These are phyloP conservation scores for Populus hybrid DNA, from an alignment of 441 rosid species.

Conservation along the genomic window DNA sequence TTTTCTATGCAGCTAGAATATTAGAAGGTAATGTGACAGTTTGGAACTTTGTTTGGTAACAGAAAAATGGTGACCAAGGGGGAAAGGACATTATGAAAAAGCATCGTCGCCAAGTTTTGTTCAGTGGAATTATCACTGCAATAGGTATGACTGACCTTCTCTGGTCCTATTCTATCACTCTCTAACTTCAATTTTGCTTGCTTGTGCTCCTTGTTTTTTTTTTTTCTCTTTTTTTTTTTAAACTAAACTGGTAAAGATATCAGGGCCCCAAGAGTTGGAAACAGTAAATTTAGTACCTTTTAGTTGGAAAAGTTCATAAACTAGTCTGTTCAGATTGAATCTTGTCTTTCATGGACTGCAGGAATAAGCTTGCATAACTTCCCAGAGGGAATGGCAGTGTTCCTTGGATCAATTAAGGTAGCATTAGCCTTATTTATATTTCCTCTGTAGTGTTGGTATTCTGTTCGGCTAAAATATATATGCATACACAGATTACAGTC, in stretches of 20 bases:
- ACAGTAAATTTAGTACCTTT: neutral
- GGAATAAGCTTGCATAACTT: constrained; percentile 99
- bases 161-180: neutral
- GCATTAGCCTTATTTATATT: constrained; percentile 10
- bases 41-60: constrained; percentile 35
- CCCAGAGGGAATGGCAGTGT: constrained; percentile 99
- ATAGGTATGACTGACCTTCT: constrained; percentile 51
- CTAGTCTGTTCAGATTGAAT: constrained; percentile 10
- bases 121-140: constrained; percentile 92
- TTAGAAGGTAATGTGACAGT: constrained; percentile 21
- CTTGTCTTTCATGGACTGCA: constrained; percentile 29
- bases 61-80: constrained; percentile 61
- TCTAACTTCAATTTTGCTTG: constrained; percentile 1
- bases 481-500: neutral
- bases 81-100: constrained; percentile 87
- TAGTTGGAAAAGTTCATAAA: neutral
- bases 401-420: constrained; percentile 98
- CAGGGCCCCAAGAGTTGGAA: neutral
- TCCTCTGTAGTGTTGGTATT: neutral
- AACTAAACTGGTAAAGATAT: neutral
- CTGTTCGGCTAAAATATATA: neutral
- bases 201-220: too few species aligned
- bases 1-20: neutral
- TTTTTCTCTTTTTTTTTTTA: constrained; percentile 24
- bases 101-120: constrained; percentile 88